Percentiles rank a stretch among this genome's conserved stretches.
Evolutionary conservation across 2,329 filamentous ascomycete genomes (phyloP).

Genomic region (Epichloe baconii): DNA sequence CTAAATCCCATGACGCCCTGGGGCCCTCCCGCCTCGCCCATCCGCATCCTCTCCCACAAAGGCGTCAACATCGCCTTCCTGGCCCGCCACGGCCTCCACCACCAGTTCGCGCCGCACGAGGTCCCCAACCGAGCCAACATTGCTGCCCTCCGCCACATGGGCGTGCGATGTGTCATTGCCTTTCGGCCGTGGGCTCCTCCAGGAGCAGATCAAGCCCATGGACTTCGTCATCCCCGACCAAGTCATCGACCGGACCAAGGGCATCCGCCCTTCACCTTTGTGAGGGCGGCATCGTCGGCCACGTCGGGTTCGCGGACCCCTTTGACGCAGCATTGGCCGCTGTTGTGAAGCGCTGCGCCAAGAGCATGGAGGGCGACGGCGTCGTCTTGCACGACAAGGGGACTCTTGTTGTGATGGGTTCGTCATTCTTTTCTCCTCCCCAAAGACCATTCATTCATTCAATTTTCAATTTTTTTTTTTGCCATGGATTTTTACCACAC

Average conservation of each 20-base stretch:
- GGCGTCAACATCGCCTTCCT: slow-evolving; percentile 81
- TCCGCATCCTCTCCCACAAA: slow-evolving; percentile 79
- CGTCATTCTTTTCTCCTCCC: slow-evolving; percentile 15
- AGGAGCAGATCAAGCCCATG: slow-evolving; percentile 84
- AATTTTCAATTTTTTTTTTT: too few species aligned
- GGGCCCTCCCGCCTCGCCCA: slow-evolving; percentile 63
- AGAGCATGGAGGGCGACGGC: slow-evolving; percentile 65
- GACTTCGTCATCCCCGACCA: slow-evolving; percentile 97
- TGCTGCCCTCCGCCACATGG: slow-evolving; percentile 82
- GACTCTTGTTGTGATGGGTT: slow-evolving; percentile 84
- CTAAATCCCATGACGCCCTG: slow-evolving; percentile 74
- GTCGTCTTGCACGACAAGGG: slow-evolving; percentile 75
- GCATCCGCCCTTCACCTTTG: slow-evolving; percentile 88
- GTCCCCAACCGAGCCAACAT: slow-evolving; percentile 94
- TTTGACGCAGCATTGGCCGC: slow-evolving; percentile 71
- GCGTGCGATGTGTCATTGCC: slow-evolving; percentile 81
- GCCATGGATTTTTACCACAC: too few species aligned
- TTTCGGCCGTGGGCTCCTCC: slow-evolving; percentile 94
- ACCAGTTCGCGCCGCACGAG: slow-evolving; percentile 86
- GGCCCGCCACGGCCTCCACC: slow-evolving; percentile 78
- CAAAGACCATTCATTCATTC: neutral
- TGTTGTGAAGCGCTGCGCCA: slow-evolving; percentile 66
- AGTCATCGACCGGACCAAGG: slow-evolving; percentile 95
- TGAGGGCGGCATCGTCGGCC: slow-evolving; percentile 78
- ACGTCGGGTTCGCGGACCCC: slow-evolving; percentile 91